Evolutionary conservation across 1,284 basidiomycete species (phyloP).

Genomic region (Rhodofomes roseus): DNA sequence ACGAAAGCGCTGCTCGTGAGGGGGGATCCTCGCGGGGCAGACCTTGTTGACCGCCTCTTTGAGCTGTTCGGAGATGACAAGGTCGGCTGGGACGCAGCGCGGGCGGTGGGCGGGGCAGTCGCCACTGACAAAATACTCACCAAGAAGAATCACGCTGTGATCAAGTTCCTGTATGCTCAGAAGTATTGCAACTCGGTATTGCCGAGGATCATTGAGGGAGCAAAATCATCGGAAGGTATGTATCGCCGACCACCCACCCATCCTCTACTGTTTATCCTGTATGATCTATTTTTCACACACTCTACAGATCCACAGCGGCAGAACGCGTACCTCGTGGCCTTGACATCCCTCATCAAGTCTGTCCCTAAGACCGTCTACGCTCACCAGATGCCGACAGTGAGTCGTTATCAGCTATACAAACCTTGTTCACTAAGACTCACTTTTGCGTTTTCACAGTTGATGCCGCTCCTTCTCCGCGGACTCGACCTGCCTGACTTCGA

Average conservation of each 20-base stretch:
- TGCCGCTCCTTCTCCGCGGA: slow-evolving; percentile 86
- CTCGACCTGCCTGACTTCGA: slow-evolving; percentile 73
- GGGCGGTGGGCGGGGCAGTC: slow-evolving; percentile 66
- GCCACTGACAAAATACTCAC: slow-evolving; percentile 59
- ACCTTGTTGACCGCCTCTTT: slow-evolving; percentile 64
- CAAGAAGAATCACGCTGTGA: slow-evolving; percentile 72
- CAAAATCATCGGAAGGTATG: slow-evolving; percentile 43
- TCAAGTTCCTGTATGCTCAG: slow-evolving; percentile 85
- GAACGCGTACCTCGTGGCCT: slow-evolving; percentile 78
- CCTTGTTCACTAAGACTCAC: background rate
- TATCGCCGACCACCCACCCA: slow-evolving; percentile 2
- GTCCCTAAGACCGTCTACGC: slow-evolving; percentile 76
- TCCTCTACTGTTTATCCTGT: background rate
- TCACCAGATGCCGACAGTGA: slow-evolving; percentile 63
- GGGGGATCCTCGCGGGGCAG: slow-evolving; percentile 56
- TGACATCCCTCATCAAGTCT: slow-evolving; percentile 79
- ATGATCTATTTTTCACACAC: background rate
- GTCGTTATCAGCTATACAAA: slow-evolving; percentile 16
- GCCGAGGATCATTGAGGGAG: slow-evolving; percentile 70
- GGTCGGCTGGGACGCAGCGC: slow-evolving; percentile 68
- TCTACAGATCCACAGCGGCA: slow-evolving; percentile 44
- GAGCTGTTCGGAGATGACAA: slow-evolving; percentile 59
- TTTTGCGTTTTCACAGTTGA: slow-evolving; percentile 50
- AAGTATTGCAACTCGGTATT: slow-evolving; percentile 76
- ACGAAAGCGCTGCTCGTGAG: slow-evolving; percentile 77